Percentiles rank a stretch among this genome's conserved stretches.
phyloP scores from a whole-genome alignment of 2,329 filamentous ascomycete genomes.

The Esteya vermicola region DNA sequence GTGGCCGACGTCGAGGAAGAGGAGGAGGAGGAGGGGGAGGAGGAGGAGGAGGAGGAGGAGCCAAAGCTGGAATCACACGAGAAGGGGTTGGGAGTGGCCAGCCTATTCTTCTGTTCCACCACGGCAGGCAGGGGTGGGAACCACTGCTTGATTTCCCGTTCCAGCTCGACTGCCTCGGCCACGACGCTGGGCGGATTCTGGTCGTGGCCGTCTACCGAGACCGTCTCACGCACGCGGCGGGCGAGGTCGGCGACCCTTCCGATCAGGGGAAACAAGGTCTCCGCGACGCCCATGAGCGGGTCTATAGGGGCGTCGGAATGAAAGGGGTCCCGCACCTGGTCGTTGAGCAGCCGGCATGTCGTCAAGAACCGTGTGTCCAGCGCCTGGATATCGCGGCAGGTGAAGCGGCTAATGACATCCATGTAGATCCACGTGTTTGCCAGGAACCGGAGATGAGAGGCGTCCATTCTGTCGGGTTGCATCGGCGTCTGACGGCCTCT shows the following conservation, averaged over 20 bases:
- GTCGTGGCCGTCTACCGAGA: neutral
- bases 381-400: neutral
- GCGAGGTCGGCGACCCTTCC: constrained; percentile 4
- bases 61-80: too few relatives aligned
- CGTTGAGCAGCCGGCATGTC: neutral
- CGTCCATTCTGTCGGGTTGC: neutral
- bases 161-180: constrained; percentile 2
- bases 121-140: neutral
- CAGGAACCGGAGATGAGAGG: neutral
- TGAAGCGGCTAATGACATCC: constrained; percentile 5
- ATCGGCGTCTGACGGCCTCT: too few relatives aligned
- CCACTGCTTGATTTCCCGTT: constrained; percentile 1
- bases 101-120: too few relatives aligned
- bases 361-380: constrained; percentile 1
- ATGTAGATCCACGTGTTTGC: constrained; percentile 5
- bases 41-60: neutral
- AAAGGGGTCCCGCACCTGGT: neutral
- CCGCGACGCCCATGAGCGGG: constrained; percentile 2
- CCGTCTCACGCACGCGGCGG: neutral
- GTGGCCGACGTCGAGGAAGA: neutral
- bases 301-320: too few relatives aligned
- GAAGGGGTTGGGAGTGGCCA: too few relatives aligned
- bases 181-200: constrained; percentile 2
- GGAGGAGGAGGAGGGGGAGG: neutral
- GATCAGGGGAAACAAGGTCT: constrained; percentile 1